Evolutionary conservation across 2,329 filamentous ascomycete species (phyloP).

Genomic region (Huntiella bhutanensis): DNA sequence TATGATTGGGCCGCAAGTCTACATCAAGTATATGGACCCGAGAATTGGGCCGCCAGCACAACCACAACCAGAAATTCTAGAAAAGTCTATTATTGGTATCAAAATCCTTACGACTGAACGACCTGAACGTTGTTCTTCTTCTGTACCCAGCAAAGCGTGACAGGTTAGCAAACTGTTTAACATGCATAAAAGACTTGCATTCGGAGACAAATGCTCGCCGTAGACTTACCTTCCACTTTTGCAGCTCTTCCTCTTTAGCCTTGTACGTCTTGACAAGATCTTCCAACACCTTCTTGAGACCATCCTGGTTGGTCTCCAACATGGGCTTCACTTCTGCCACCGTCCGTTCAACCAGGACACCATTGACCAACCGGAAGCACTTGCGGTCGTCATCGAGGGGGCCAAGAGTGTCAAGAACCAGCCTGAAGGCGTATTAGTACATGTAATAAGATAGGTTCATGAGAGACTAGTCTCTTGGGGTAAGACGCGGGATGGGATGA

Average conservation of each 20-base stretch:
- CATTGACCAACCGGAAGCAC: constrained; percentile 98
- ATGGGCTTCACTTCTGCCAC: constrained; percentile 83
- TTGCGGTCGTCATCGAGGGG: constrained; percentile 73
- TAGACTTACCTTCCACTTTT: constrained; percentile 81
- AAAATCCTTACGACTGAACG: constrained; percentile 45
- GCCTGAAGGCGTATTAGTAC: constrained; percentile 31
- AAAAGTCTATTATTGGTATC: constrained; percentile 7
- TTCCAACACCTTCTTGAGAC: constrained; percentile 81
- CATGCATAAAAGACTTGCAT: background rate
- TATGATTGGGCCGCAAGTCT: background rate
- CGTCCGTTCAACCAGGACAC: constrained; percentile 82
- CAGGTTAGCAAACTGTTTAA: background rate
- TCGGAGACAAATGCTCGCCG: background rate
- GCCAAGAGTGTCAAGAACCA: constrained; percentile 80
- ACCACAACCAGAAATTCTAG: background rate
- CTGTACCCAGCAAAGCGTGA: constrained; percentile 24
- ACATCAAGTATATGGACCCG: background rate
- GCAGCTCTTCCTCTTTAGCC: constrained; percentile 80
- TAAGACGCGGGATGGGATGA: too few relatives aligned
- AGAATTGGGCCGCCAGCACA: background rate
- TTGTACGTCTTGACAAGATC: constrained; percentile 96
- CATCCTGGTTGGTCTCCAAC: constrained; percentile 83
- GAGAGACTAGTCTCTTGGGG: background rate
- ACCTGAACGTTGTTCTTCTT: constrained; percentile 83
- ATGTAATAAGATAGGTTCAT: background rate